A percentile compares a stretch with the other conserved stretches of the same genome.
phyloP scores from a whole-genome alignment of 345 rosid species.

The Chamaenerion angustifolium region DNA sequence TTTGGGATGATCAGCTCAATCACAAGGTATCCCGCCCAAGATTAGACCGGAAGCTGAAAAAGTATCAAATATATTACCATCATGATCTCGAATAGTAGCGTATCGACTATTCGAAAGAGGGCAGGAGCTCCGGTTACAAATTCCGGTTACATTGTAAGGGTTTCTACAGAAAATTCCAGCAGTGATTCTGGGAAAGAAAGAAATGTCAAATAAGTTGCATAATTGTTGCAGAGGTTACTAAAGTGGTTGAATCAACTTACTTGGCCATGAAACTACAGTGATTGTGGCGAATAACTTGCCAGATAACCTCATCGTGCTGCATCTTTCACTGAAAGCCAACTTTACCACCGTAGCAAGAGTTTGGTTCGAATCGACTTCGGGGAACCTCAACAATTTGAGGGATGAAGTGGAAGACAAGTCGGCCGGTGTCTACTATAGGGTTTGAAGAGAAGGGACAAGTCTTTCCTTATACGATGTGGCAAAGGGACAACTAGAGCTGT shows the following conservation, averaged over 20 bases:
- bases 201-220: too few relatives aligned
- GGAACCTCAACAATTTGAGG: too few relatives aligned
- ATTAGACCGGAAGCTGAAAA: background rate
- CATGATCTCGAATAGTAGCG: slow-evolving; percentile 84
- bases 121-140: slow-evolving; percentile 90
- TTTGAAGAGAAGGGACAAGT: too few relatives aligned
- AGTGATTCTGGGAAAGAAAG: too few relatives aligned
- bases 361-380: too few relatives aligned
- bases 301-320: slow-evolving; percentile 97
- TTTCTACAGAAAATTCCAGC: slow-evolving; percentile 55
- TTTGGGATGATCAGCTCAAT: background rate
- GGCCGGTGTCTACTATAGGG: too few relatives aligned
- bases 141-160: slow-evolving; percentile 85
- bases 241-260: slow-evolving; percentile 17
- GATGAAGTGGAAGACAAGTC: too few relatives aligned
- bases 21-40: background rate
- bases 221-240: too few relatives aligned
- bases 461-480: too few relatives aligned
- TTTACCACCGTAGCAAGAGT: too few relatives aligned
- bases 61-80: slow-evolving; percentile 27
- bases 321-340: slow-evolving; percentile 16
- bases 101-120: slow-evolving; percentile 97
- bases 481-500: too few relatives aligned
- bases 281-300: slow-evolving; percentile 93
- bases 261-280: slow-evolving; percentile 98